A percentile compares a stretch with the other conserved stretches of the same genome.
These are phyloP conservation scores for Aspergillus indologenus DNA, from an alignment of 495 filamentous ascomycete species.

Conservation along the genomic window DNA sequence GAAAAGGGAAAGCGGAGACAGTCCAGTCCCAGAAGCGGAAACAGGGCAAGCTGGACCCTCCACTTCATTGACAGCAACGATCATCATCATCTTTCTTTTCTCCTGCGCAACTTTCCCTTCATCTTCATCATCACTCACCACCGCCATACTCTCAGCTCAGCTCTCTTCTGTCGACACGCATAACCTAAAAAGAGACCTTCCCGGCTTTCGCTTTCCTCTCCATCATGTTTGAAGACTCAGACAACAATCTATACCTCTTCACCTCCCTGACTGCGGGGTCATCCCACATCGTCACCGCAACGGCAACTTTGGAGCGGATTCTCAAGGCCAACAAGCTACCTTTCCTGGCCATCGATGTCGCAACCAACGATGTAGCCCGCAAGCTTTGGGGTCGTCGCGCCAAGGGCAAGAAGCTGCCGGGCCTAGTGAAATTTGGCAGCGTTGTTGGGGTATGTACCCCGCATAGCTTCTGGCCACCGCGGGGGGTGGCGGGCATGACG, in stretches of 20 bases:
- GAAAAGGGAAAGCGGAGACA: not conserved
- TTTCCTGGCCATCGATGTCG: constrained; percentile 88
- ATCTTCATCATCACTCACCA: not conserved
- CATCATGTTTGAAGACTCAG: constrained; percentile 30
- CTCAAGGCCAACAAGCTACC: constrained; percentile 91
- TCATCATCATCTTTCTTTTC: constrained; percentile 1
- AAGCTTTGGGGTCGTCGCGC: constrained; percentile 86
- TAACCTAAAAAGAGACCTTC: not conserved
- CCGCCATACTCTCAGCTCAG: not conserved
- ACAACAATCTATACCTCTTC: constrained; percentile 86
- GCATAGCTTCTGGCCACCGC: not conserved
- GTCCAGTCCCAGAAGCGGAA: not conserved
- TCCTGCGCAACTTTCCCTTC: not conserved
- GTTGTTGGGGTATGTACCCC: constrained; percentile 73
- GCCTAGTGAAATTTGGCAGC: constrained; percentile 80
- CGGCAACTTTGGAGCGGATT: constrained; percentile 91
- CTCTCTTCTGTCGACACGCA: not conserved
- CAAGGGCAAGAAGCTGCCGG: constrained; percentile 78
- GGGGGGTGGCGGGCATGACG: no score
- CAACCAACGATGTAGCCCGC: constrained; percentile 85
- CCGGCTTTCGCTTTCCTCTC: not conserved
- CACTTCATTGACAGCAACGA: no score
- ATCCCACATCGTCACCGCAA: constrained; percentile 96
- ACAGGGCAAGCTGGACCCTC: not conserved
- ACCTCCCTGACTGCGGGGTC: constrained; percentile 94